Evolutionary conservation across 2,329 filamentous ascomycete species (phyloP).

Genomic region (Tolypocladium amazonense): DNA sequence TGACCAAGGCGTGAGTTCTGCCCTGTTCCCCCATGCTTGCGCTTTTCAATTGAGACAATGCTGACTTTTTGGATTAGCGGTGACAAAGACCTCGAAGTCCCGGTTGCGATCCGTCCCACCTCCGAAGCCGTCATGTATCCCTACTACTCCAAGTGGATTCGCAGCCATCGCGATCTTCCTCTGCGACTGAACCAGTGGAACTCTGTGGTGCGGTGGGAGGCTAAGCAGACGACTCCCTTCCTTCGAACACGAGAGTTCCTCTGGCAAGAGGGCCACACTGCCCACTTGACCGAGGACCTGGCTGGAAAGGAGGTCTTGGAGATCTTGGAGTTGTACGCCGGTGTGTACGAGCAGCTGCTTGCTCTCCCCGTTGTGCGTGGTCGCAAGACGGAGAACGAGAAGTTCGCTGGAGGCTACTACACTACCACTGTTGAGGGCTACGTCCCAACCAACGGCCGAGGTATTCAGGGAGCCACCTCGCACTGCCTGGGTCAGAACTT

Average conservation of each 20-base stretch:
- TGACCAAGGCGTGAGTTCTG: slow-evolving; percentile 61
- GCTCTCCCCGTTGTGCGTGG: slow-evolving; percentile 93
- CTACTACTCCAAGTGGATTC: slow-evolving; percentile 95
- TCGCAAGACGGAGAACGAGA: slow-evolving; percentile 93
- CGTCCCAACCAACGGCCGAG: slow-evolving; percentile 88
- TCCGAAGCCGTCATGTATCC: slow-evolving; percentile 84
- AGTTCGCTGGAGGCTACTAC: slow-evolving; percentile 93
- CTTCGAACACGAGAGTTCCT: slow-evolving; percentile 89
- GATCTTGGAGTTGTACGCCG: slow-evolving; percentile 87
- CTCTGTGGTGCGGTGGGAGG: slow-evolving; percentile 86
- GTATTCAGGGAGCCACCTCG: slow-evolving; percentile 92
- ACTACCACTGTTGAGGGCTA: slow-evolving; percentile 96
- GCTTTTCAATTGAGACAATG: not conserved
- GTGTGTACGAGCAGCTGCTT: slow-evolving; percentile 85
- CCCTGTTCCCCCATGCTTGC: not conserved
- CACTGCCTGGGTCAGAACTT: slow-evolving; percentile 97
- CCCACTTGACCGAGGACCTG: slow-evolving; percentile 73
- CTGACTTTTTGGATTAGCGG: slow-evolving; percentile 41
- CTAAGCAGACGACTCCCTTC: slow-evolving; percentile 84
- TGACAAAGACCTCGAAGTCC: slow-evolving; percentile 82
- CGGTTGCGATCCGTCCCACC: slow-evolving; percentile 56
- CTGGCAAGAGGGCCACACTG: slow-evolving; percentile 93
- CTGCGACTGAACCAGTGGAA: slow-evolving; percentile 97
- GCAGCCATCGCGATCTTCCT: slow-evolving; percentile 88
- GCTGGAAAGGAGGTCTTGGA: slow-evolving; percentile 81